Base-by-base conservation (phyloP, 148 eudicot genomes). In the Dianthus caryophyllus region DNA sequence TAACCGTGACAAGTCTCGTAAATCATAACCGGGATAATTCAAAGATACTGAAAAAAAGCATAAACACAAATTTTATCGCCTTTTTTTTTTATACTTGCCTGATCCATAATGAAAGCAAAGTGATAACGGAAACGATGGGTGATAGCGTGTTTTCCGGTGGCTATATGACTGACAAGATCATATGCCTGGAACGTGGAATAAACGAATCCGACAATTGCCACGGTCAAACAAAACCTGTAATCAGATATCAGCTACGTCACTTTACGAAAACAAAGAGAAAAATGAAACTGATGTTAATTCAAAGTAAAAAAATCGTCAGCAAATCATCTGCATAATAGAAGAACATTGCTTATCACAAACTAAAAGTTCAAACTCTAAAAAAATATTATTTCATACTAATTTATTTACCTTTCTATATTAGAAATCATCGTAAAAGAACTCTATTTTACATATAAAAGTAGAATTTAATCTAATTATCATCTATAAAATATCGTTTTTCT, bases 21-120 rank as follows among this genome's bases (percentile, higher is more conserved):
- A 33, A 41, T 4, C 12, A 1, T 41, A 33, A 41, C 44, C 6
- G 10, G 44, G 10, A 41, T 41, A 13, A 41, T 1, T 1, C 6
- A 41, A 6, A 41, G 12, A 41, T 30, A 13, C 13, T 10, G 4
- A 24, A 26, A 25, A 25, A n/a, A n/a, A n/a, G n/a, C n/a, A n/a
- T n/a, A n/a, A n/a, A n/a, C n/a, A n/a, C n/a, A n/a, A n/a, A n/a
- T n/a, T n/a, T n/a, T n/a, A n/a, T n/a, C n/a, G n/a, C n/a, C n/a
- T n/a, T n/a, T n/a, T n/a, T n/a, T n/a, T n/a, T n/a, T 9, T 56
- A 15, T 53, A 74, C 86, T 86, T 83, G 77, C 98, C 96, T 93
- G 98, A 80, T 93, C 98, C 84, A 85, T 80, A 31, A 81, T 27
- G 63, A 93, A 93, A 72, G 77, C 85, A 39, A 93, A 93, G 46